Evolutionary conservation across 139 green algal species (phyloP).

Genomic region (Limnomonas spitsbergensis): DNA sequence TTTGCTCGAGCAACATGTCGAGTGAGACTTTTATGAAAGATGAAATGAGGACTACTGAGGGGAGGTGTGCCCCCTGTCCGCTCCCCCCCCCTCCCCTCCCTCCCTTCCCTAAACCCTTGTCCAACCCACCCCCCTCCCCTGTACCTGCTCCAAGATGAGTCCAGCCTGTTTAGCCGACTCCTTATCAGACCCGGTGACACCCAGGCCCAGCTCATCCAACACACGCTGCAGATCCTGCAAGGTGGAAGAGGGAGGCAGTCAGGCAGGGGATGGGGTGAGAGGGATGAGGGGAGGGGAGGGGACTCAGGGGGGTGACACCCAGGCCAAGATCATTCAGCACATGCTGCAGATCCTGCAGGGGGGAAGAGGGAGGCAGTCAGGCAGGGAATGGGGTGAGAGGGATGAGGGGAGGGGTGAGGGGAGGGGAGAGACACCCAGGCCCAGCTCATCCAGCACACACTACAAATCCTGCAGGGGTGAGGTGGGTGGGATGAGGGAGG

Average conservation of each 20-base stretch:
- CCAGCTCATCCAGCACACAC: constrained; percentile 72
- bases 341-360: constrained; percentile 67
- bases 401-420: too few species aligned
- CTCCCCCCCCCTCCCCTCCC: too few species aligned
- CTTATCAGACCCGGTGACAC: constrained; percentile 23
- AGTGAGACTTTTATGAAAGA: too few species aligned
- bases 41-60: too few species aligned
- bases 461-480: constrained; percentile 62
- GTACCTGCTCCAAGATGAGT: constrained; percentile 74
- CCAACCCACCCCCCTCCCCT: neutral
- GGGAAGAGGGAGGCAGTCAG: neutral
- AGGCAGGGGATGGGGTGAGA: constrained; percentile 27
- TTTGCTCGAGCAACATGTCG: too few species aligned
- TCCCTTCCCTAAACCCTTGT: too few species aligned
- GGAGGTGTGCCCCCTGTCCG: too few species aligned
- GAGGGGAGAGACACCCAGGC: constrained; percentile 48
- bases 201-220: constrained; percentile 73
- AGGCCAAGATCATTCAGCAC: too few species aligned
- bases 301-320: too few species aligned
- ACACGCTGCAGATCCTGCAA: constrained; percentile 70
- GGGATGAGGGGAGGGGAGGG: too few species aligned
- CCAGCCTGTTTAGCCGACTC: constrained; percentile 8
- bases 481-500: too few species aligned
- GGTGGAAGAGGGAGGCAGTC: neutral
- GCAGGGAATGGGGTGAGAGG: too few species aligned